Evolutionary conservation across 495 filamentous ascomycete genomes (phyloP).

Genomic region (Penicillium bovifimosum): DNA sequence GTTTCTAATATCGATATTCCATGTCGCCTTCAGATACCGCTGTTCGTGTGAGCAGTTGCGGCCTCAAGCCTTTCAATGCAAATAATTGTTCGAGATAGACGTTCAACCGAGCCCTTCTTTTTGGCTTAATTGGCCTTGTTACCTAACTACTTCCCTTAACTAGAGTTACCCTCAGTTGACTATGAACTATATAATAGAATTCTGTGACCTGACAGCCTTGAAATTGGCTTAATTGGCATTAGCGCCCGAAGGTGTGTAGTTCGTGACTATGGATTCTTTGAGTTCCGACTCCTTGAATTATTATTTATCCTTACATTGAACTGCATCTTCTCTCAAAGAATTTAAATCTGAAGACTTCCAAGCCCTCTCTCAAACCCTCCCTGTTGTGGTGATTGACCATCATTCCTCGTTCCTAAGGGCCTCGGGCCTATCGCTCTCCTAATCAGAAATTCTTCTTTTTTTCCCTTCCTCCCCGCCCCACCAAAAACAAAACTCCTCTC

Average conservation of each 20-base stretch:
- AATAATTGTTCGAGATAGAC: slow-evolving; percentile 16
- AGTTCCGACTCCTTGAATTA: neutral
- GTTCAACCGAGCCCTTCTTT: neutral
- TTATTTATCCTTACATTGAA: neutral
- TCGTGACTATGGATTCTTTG: neutral
- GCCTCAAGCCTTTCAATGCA: slow-evolving; percentile 28
- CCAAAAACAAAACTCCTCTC: slow-evolving; percentile 32
- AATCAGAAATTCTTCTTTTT: slow-evolving; percentile 30
- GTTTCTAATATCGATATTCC: slow-evolving; percentile 30
- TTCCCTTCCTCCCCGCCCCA: slow-evolving; percentile 27
- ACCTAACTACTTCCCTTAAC: too few relatives aligned
- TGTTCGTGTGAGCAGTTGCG: slow-evolving; percentile 24
- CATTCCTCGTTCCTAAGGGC: slow-evolving; percentile 1
- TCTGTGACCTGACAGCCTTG: neutral
- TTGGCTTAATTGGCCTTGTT: neutral
- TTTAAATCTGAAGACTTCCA: neutral
- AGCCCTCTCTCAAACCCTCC: neutral
- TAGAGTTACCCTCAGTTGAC: too few relatives aligned
- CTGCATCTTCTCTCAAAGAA: neutral
- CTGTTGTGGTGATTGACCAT: neutral
- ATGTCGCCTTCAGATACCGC: slow-evolving; percentile 28
- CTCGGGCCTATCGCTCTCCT: slow-evolving; percentile 22
- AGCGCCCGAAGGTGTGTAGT: neutral
- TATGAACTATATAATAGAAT: too few relatives aligned
- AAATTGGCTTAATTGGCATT: neutral